Conservation (phyloP, 352 stramenopile genomes). For the Globisporangium radiosum region DNA sequence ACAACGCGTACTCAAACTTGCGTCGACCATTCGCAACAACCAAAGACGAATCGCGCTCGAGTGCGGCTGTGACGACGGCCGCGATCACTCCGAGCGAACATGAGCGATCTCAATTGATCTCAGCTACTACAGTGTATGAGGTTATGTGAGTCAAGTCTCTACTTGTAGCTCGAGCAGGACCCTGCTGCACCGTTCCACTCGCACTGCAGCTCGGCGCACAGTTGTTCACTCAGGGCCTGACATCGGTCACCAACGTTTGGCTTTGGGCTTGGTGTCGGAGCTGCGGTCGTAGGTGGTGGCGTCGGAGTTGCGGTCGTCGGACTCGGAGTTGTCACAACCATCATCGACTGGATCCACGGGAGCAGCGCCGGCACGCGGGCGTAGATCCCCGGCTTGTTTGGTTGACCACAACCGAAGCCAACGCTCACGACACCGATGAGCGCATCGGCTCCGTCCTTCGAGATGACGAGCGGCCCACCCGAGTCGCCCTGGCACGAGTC, state of each 20-base stretch:
- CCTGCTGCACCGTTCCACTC: neutral
- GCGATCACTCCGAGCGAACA: too few relatives aligned
- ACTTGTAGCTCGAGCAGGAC: too few relatives aligned
- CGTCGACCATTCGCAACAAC: too few relatives aligned
- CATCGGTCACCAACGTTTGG: neutral
- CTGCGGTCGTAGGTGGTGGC: neutral
- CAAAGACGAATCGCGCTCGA: too few relatives aligned
- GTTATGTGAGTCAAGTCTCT: too few relatives aligned
- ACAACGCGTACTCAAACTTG: too few relatives aligned
- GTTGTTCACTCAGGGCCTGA: neutral
- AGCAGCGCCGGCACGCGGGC: slow-evolving; percentile 19
- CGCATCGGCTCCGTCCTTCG: slow-evolving; percentile 19
- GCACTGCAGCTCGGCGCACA: neutral
- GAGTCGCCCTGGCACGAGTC: slow-evolving; percentile 67
- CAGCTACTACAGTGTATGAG: too few relatives aligned
- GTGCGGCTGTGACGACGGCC: too few relatives aligned
- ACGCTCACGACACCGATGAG: slow-evolving; percentile 56
- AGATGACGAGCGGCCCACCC: slow-evolving; percentile 30
- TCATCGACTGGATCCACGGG: neutral
- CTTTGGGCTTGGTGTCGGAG: neutral
- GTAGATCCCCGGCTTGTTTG: slow-evolving; percentile 43
- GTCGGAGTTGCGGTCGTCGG: neutral
- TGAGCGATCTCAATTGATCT: too few relatives aligned
- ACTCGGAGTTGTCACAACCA: neutral
- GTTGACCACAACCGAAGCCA: slow-evolving; percentile 39